Evolutionary conservation across 1,284 basidiomycete species (phyloP), one percentile per base, ranked within the genome.

Genomic region (Ceratobasidium sp.): DNA sequence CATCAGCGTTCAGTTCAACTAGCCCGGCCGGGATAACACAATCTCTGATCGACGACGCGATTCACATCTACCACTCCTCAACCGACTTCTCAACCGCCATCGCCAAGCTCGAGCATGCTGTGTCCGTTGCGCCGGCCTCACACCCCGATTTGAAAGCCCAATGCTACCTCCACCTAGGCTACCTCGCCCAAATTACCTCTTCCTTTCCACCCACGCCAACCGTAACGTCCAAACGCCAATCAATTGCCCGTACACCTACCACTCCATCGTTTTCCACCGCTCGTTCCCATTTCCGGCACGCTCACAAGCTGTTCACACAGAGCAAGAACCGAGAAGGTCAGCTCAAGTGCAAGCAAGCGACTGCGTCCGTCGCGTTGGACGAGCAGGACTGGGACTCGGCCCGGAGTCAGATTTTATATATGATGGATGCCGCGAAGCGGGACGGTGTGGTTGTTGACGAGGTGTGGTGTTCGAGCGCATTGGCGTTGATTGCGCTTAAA

Each of bases 21-120:
- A 48, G 48, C 44, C 56, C 69, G 12, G 59, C 46, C 15, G 44
- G 12, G 15, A 74, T 74, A 44, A 61, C 71, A 15, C 59, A 74
- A 20, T 6, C 28, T 28, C 38, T 74, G 23, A 74, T 74, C 40
- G 61, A 74, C 48, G 71, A 74, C 5, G 84, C 83, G 74, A 82
- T 85, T 0, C 82, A 86, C 26, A 84, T 83, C 71, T 85, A 85
- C 3, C 80, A 81, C 26, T 84, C 85, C n/a, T 84, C 85, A 2
- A 85, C 85, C 20, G 84, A 84, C 38, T 82, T 80, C 12, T 85
- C 85, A 13, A 84, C 86, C 71, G 83, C 84, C 75, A 84, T 86
- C 74, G 85, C 85, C 65, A 85, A 86, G 79, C 80, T 86, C 7
- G 83, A 83, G 38, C 78, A 84, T 20, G 71, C 71, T 26, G 61